Evolutionary conservation across 2,329 filamentous ascomycete genomes (phyloP).

Genomic region (Colletotrichum theobromicola): DNA sequence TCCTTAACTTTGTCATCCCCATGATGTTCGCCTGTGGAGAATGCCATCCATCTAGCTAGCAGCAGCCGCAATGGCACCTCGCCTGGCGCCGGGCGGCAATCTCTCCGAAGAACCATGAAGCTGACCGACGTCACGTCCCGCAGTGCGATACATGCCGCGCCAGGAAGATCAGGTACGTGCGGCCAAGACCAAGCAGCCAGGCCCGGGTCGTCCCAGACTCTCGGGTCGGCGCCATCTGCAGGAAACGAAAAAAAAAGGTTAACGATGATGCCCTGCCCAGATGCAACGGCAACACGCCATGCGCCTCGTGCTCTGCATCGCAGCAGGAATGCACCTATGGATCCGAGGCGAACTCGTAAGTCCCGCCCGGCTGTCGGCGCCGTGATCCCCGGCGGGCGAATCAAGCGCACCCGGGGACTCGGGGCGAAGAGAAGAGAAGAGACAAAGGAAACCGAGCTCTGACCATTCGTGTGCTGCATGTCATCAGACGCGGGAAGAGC

Average conservation of each 20-base stretch:
- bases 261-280: constrained; percentile 29
- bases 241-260: not conserved
- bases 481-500: constrained; percentile 49
- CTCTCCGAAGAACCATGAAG: not conserved
- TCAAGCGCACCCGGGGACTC: not conserved
- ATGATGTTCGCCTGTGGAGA: not conserved
- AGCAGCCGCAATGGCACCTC: not conserved
- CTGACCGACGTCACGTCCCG: not conserved
- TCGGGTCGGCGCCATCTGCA: not conserved
- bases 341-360: constrained; percentile 48
- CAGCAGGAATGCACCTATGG: constrained; percentile 46
- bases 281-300: constrained; percentile 53
- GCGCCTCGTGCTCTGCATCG: constrained; percentile 39
- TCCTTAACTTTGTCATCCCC: not conserved
- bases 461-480: constrained; percentile 1
- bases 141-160: constrained; percentile 54
- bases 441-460: not conserved
- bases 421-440: not conserved
- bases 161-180: constrained; percentile 49
- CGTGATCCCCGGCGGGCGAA: constrained; percentile 5
- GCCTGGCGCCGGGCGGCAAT: not conserved
- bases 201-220: not conserved
- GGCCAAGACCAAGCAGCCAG: not conserved
- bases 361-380: not conserved
- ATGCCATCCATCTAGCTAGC: not conserved